Evolutionary conservation across 2,329 filamentous ascomycete genomes (phyloP), one percentile per base, ranked within the genome.

Genomic region (Colletotrichum shisoi): DNA sequence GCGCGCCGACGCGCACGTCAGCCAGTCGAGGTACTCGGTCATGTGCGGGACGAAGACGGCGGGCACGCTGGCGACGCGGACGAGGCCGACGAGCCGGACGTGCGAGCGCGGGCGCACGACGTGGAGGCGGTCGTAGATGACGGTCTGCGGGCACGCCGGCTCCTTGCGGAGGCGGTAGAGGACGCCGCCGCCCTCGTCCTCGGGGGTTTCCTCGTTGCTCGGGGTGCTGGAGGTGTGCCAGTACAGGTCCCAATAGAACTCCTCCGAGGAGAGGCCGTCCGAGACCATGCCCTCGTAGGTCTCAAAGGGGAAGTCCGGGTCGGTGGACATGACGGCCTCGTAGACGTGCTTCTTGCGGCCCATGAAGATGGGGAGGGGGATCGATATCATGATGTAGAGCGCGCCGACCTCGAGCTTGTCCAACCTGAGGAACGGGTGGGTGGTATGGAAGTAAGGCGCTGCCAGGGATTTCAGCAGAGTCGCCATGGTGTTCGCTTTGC

Each of bases 201-300:
- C 8, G 8, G 31, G 24, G 24, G 17, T 37, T 1, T 1, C 0
- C 1, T 2, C 73, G 39, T 73, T 67, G 27, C 68, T 67, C 24
- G 69, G 66, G 48, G 61, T 63, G 44, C 31, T 13, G 49, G 46
- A 58, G 3, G 73, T 73, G 58, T 79, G 74, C 68, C 72, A 76
- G 69, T 79, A 79, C 53, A 79, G 62, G n/a, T 76, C 77, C 77
- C 77, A 79, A 69, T 72, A 71, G 53, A 79, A 78, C 49, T 78
- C 74, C 45, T 76, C 74, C 6, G 67, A 69, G 4, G 64, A 71
- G 21, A 68, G 57, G 24, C 71, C 69, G 39, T 71, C 52, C 6
- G 72, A 52, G n/a, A 70, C 70, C 21, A 45, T 60, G 12, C 68
- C 69, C 27, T 74, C 71, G 48, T 74, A 69, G 4, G 60, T 65